phyloP scores from a whole-genome alignment of 768 basidiomycete species.

The Steccherinum ochraceum region DNA sequence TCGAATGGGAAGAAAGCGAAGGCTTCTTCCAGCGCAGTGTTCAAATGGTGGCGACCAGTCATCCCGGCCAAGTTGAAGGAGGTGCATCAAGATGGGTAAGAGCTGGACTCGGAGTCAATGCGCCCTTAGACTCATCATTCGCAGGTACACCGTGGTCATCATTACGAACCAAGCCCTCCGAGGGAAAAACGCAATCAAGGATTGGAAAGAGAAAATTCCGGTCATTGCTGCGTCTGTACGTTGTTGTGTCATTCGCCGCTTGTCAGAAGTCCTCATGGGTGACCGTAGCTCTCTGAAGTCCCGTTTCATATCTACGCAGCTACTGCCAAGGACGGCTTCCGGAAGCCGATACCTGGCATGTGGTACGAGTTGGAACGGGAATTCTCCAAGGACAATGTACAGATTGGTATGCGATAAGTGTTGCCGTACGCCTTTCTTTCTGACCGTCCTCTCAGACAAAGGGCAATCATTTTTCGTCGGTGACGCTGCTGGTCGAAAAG shows the following conservation, averaged over 20 bases:
- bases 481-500: conserved; percentile 78
- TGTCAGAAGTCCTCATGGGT: background rate
- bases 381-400: conserved; percentile 47
- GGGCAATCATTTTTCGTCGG: conserved; percentile 72
- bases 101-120: conserved; percentile 1
- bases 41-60: conserved; percentile 68
- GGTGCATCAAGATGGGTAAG: conserved; percentile 55
- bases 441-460: background rate
- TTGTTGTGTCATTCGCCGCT: conserved; percentile 1
- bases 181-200: conserved; percentile 37
- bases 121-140: background rate
- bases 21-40: conserved; percentile 30
- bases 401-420: conserved; percentile 48
- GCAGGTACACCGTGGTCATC: conserved; percentile 65
- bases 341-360: conserved; percentile 89
- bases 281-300: conserved; percentile 53
- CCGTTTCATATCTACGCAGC: conserved; percentile 82
- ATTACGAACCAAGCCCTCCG: conserved; percentile 73
- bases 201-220: conserved; percentile 76
- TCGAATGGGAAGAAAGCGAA: conserved; percentile 36
- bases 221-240: conserved; percentile 58
- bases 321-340: conserved; percentile 60
- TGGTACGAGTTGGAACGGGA: conserved; percentile 67
- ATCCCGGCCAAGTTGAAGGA: conserved; percentile 62
- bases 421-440: background rate